Base-by-base conservation (phyloP, 192 early-diverging fungal species). In the Umbelopsis vinacea region DNA sequence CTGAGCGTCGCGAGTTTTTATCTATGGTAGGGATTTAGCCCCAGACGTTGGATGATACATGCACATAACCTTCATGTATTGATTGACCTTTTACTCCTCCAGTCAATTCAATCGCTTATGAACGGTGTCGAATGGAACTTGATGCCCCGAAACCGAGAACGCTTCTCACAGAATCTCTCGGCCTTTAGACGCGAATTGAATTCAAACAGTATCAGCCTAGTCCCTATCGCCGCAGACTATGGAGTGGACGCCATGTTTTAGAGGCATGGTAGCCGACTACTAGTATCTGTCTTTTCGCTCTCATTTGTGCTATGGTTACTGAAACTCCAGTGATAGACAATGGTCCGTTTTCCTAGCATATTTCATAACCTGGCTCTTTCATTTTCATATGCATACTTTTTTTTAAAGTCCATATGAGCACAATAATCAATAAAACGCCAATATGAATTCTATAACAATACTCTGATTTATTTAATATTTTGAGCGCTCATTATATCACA, bases 161-260 rank as follows among this genome's bases (percentile, higher is more conserved):
- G 84, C 17, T 92, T 93, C 69, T 89, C 91, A 3, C 89, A 91
- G 66, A 86, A 89, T 67, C 73, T 92, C 14, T 81, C 77, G 19
- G 69, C 75, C 1, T 86, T 90, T 52, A 77, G 79, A 46, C 79
- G 86, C 35, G 82, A 84, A 14, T 74, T 86, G 45, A 78, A 66
- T 46, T 19, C 71, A 11, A 71, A 69, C 60, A 81, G 67, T 33
- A 67, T 83, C 6, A 66, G 46, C 24, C 66, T 81, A 17, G 70
- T 83, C 15, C 81, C 79, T 35, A 53, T 77, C 14, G 24, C 54
- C 24, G 74, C 67, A 37, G 57, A 63, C 15, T 63, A 63, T 37
- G 57, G 57, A 63, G 10, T 63, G 57, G 57, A 63, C 35, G 57
- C 57, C 26, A 63, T 63, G 57, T 63, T 63, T n/a, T 63, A 63